These are phyloP conservation scores for Trifolium pratense DNA, from an alignment of 306 rosid genomes.

Conservation along the genomic window DNA sequence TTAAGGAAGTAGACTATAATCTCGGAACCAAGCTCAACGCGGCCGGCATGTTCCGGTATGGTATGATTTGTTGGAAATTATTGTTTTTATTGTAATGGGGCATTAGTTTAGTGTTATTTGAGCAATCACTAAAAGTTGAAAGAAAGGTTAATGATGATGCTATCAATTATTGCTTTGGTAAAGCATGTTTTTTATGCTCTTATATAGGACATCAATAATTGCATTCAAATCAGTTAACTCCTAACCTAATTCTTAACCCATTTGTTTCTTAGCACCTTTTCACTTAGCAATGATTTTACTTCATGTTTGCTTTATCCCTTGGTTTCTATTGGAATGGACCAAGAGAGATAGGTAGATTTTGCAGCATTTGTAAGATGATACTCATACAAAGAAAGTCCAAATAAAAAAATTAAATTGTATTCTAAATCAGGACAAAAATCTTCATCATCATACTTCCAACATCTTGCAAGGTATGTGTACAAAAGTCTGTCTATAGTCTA, in stretches of 20 bases:
- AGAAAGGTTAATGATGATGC: slow-evolving; percentile 13
- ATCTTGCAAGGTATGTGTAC: slow-evolving; percentile 40
- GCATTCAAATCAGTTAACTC: not conserved
- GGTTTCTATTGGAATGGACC: not conserved
- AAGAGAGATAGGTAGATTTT: not conserved
- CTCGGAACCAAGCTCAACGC: no score
- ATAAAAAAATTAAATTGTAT: not conserved
- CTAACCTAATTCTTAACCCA: not conserved
- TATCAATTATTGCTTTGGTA: not conserved
- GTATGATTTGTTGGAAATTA: no score
- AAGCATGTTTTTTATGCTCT: not conserved
- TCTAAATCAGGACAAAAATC: slow-evolving; percentile 28
- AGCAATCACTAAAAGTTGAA: not conserved
- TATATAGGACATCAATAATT: not conserved
- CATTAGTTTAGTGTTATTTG: slow-evolving; percentile 13
- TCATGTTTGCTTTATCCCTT: not conserved
- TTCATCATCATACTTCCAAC: slow-evolving; percentile 10
- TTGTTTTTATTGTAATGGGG: not conserved
- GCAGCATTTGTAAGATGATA: not conserved
- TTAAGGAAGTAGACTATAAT: no score
- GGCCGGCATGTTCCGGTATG: no score
- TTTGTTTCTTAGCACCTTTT: not conserved
- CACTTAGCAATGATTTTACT: not conserved
- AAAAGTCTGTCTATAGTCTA: slow-evolving; percentile 41
- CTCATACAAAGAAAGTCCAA: not conserved